Evolutionary conservation across 306 rosid species (phyloP).

Genomic region (Parietaria judaica): DNA sequence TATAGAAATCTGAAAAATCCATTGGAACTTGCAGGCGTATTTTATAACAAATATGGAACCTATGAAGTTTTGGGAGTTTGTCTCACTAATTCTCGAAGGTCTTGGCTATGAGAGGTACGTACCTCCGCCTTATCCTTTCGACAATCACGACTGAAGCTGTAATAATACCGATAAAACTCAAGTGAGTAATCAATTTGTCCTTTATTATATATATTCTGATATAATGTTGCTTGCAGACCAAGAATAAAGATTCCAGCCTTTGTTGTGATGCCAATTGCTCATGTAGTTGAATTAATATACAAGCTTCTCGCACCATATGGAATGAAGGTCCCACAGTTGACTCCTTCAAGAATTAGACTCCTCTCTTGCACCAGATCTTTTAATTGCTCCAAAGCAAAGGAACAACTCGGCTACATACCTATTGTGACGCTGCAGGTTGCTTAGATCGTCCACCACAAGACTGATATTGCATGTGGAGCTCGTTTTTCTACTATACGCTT

Average conservation of each 20-base stretch:
- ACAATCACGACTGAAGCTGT: background rate
- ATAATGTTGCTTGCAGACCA: constrained; percentile 66
- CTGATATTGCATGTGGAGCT: background rate
- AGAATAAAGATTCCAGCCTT: constrained; percentile 69
- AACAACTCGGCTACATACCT: constrained; percentile 70
- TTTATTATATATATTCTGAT: constrained; percentile 19
- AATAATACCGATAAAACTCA: background rate
- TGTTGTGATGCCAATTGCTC: constrained; percentile 84
- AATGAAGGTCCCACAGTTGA: constrained; percentile 94
- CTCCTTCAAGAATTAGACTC: constrained; percentile 92
- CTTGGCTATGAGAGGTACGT: constrained; percentile 84
- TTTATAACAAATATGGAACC: constrained; percentile 91
- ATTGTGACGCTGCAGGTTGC: constrained; percentile 70
- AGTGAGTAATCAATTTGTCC: background rate
- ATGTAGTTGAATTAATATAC: constrained; percentile 64
- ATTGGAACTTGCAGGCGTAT: constrained; percentile 63
- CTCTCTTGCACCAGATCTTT: constrained; percentile 79
- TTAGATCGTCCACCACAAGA: constrained; percentile 9
- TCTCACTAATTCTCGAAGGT: constrained; percentile 70
- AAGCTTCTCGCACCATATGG: constrained; percentile 90
- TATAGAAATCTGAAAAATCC: background rate
- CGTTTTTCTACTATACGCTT: background rate
- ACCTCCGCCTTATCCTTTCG: constrained; percentile 1
- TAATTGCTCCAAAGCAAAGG: constrained; percentile 80
- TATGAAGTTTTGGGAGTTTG: constrained; percentile 89